Conservation (phyloP, 352 stramenopile genomes). For the Thalassiosira hispida region DNA sequence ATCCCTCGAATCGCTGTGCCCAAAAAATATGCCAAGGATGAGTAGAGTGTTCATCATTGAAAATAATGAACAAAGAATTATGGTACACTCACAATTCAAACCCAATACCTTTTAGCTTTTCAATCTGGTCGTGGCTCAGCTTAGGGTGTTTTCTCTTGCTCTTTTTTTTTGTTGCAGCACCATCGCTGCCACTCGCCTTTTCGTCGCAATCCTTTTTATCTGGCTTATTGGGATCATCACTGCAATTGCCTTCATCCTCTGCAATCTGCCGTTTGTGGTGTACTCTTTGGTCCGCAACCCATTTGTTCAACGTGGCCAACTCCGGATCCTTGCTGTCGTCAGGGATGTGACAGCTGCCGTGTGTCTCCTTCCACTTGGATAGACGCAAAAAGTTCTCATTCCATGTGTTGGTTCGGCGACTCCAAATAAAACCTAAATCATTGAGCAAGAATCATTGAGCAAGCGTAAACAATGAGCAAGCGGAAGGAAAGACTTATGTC, state of each 20-base stretch:
- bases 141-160: conserved; percentile 38
- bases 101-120: conserved; percentile 31
- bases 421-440: conserved; percentile 34
- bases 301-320: conserved; percentile 37
- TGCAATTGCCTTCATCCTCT: conserved; percentile 12
- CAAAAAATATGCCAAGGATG: too few relatives aligned
- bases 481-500: too few relatives aligned
- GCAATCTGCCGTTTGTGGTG: conserved; percentile 42
- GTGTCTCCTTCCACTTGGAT: conserved; percentile 29
- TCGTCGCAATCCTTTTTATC: conserved; percentile 2
- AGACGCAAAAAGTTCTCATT: conserved; percentile 44
- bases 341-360: conserved; percentile 47
- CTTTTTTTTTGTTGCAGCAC: conserved; percentile 24
- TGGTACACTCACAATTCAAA: too few relatives aligned
- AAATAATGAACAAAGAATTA: too few relatives aligned
- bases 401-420: conserved; percentile 32
- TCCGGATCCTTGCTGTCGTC: conserved; percentile 31
- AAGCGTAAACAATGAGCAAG: too few relatives aligned
- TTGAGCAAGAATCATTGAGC: conserved; percentile 36
- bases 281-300: conserved; percentile 48
- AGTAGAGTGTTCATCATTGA: too few relatives aligned
- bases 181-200: conserved; percentile 6
- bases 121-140: conserved; percentile 37
- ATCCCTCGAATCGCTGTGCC: conserved; percentile 43
- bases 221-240: conserved; percentile 7